These are phyloP conservation scores for Trichoderma arundinaceum DNA, from an alignment of 2,329 filamentous ascomycete species.

Conservation along the genomic window DNA sequence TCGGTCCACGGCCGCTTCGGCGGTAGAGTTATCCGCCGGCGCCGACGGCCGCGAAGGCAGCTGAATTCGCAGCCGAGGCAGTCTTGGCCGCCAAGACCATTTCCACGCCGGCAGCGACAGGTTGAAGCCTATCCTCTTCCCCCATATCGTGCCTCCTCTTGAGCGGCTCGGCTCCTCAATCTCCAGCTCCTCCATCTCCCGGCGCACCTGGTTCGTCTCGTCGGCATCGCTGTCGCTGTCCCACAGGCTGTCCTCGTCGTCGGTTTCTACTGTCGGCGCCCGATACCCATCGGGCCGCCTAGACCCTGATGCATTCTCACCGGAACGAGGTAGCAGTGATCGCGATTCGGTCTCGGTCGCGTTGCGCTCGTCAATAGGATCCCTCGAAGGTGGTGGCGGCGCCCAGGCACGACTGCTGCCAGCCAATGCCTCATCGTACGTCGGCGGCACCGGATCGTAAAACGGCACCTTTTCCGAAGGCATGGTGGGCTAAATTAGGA, in stretches of 20 bases:
- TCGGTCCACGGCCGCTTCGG: conserved; percentile 31
- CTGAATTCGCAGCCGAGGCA: conserved; percentile 58
- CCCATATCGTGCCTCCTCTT: conserved; percentile 53
- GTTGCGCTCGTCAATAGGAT: conserved; percentile 60
- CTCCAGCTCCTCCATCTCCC: conserved; percentile 89
- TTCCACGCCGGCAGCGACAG: conserved; percentile 61
- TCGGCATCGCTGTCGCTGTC: conserved; percentile 53
- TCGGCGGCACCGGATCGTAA: conserved; percentile 52
- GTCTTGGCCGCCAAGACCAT: conserved; percentile 60
- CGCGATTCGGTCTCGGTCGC: conserved; percentile 77
- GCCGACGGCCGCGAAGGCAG: conserved; percentile 49
- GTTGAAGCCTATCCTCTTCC: conserved; percentile 61
- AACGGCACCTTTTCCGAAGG: conserved; percentile 50
- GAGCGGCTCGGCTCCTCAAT: conserved; percentile 69
- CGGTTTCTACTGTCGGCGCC: conserved; percentile 79
- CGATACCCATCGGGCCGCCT: conserved; percentile 67
- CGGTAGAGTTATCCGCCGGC: conserved; percentile 32
- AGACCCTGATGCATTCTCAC: conserved; percentile 46
- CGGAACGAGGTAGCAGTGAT: conserved; percentile 68
- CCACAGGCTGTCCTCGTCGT: conserved; percentile 67
- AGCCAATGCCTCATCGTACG: conserved; percentile 51
- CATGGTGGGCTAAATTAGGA: conserved; percentile 37
- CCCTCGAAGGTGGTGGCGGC: conserved; percentile 41
- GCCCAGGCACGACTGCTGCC: conserved; percentile 36
- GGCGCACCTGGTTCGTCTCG: conserved; percentile 71